phyloP scores from a whole-genome alignment of 1,284 basidiomycete genomes.

The Trichosporon inkin region DNA sequence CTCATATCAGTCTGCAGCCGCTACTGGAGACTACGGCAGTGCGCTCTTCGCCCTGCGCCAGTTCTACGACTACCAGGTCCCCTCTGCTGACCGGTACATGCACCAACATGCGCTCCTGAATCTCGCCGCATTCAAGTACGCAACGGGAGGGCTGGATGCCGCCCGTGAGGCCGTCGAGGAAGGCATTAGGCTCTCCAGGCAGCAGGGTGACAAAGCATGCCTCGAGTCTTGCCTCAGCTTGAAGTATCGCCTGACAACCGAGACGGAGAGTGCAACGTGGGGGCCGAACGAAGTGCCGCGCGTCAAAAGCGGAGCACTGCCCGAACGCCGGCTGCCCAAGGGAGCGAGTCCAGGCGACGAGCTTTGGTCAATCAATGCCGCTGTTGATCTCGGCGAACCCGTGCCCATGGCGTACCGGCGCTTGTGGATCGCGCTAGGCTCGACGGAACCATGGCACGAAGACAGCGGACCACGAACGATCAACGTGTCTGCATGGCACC shows the following conservation, averaged over 20 bases:
- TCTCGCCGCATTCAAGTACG: slow-evolving; percentile 46
- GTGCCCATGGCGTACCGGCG: slow-evolving; percentile 41
- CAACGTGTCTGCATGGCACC: slow-evolving; percentile 38
- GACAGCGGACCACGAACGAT: slow-evolving; percentile 18
- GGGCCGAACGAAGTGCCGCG: slow-evolving; percentile 18
- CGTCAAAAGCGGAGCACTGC: slow-evolving; percentile 25
- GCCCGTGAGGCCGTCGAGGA: slow-evolving; percentile 43
- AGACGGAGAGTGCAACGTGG: slow-evolving; percentile 22
- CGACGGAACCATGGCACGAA: slow-evolving; percentile 14
- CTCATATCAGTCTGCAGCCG: slow-evolving; percentile 34
- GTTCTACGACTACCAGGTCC: slow-evolving; percentile 49
- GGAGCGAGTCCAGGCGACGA: slow-evolving; percentile 39
- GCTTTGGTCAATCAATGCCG: slow-evolving; percentile 43
- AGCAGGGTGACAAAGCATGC: slow-evolving; percentile 41
- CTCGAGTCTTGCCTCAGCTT: slow-evolving; percentile 43
- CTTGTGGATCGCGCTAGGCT: slow-evolving; percentile 33
- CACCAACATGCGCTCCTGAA: slow-evolving; percentile 50
- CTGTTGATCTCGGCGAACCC: slow-evolving; percentile 47
- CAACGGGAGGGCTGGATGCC: slow-evolving; percentile 40
- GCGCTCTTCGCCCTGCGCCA: slow-evolving; percentile 37
- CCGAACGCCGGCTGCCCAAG: slow-evolving; percentile 25
- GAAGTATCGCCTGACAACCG: slow-evolving; percentile 26
- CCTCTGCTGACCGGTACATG: slow-evolving; percentile 27
- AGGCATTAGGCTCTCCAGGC: slow-evolving; percentile 45
- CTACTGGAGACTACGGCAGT: slow-evolving; percentile 40